Base-by-base conservation (phyloP, 2,329 filamentous ascomycete species). In the Alternaria metachromatica region DNA sequence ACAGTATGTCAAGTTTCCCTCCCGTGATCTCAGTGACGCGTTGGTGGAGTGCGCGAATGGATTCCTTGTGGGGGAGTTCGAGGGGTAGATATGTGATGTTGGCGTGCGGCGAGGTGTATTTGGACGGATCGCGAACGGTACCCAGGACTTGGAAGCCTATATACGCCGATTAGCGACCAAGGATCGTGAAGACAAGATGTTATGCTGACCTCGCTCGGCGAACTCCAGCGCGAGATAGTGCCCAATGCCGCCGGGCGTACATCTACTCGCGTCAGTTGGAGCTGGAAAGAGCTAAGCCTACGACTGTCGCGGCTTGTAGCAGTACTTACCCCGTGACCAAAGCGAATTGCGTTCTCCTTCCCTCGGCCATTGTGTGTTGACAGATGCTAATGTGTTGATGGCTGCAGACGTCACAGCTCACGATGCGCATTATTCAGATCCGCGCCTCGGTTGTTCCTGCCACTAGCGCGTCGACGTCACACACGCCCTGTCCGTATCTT, bases 151-250 rank as follows among this genome's bases (percentile, higher is more conserved):
- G 83, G 61, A 86, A 80, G 55, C 86, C 86, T 78, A 61, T 66
- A 13, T 12, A 45, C 53, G 7, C 20, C 28, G 30, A 48, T 37
- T n/a, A 46, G 48, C 10, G 41, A 6, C 25, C 20, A 30, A 23
- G 43, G 6, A 26, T 10, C 6, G 20, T 25, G 9, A 15, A 25
- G 11, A 10, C 43, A 20, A 18, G 37, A 21, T 41, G 4, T n/a
- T 6, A n/a, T 20, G 28, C 18, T 37, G 25, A 77, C 81, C 81
- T 69, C 80, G 76, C 28, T 75, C 77, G 60, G 87, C 82, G 72
- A 89, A 89, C 70, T 88, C 86, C 18, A 82, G 81, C 2, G 87
- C 86, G 13, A 90, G 81, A 15, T 84, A 84, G 70, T 89, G 84
- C 26, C 88, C 88, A 65, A 89, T 88, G 50, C 86, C 86, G 43